Percentiles rank a stretch among this genome's conserved stretches.
Evolutionary conservation across 345 rosid genomes (phyloP).

Genomic region (Eucalyptus globulus): DNA sequence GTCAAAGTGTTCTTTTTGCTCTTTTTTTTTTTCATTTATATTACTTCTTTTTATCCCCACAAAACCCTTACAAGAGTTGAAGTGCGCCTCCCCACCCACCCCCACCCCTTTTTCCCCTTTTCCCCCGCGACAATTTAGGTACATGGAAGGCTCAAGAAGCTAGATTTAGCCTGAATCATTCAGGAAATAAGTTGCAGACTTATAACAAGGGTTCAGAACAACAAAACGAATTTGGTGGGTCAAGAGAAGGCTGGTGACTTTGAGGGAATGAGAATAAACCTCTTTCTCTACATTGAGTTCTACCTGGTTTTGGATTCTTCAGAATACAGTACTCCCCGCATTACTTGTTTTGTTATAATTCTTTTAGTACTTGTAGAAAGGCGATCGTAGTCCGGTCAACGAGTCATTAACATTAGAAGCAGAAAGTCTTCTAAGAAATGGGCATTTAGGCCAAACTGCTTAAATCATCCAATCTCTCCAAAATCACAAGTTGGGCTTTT

Average conservation of each 20-base stretch:
- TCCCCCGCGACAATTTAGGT: neutral
- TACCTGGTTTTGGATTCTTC: neutral
- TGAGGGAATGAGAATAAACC: neutral
- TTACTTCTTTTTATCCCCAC: neutral
- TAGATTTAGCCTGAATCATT: neutral
- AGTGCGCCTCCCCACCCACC: too few relatives aligned
- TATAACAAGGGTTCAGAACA: neutral
- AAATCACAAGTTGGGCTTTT: neutral
- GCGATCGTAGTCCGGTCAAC: neutral
- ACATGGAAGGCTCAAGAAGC: neutral
- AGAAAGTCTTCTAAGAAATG: neutral
- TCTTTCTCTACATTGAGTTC: neutral
- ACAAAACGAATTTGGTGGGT: neutral
- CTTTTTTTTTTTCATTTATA: too few relatives aligned
- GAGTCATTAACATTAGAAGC: neutral
- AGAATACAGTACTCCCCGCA: neutral
- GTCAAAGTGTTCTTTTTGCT: neutral
- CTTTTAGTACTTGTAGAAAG: neutral
- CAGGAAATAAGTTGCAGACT: neutral
- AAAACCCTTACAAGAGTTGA: neutral
- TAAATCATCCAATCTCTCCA: neutral
- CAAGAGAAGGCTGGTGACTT: neutral
- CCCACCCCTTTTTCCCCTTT: rapidly evolving
- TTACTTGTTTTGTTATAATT: neutral
- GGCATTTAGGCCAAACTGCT: neutral